Base-by-base conservation (phyloP, 108 stramenopile species). In the Discostella pseudostelligera region DNA sequence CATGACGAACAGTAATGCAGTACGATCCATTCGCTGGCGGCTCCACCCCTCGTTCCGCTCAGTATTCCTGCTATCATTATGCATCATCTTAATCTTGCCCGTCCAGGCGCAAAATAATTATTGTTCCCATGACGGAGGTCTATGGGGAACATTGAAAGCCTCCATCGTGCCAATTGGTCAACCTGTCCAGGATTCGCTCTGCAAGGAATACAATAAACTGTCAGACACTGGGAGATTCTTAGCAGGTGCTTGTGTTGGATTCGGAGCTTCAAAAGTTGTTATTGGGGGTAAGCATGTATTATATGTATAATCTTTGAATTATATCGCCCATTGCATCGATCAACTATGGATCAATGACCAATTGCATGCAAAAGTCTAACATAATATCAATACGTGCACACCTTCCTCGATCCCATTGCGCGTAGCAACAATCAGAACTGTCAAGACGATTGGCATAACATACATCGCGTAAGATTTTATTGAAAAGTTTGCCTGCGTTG, bases 381-480 rank as follows among this genome's bases (percentile, higher is more conserved):
- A 25, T 0, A 3, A 14, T 28, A 32, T 28, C 24, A 26, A 4
- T 28, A 14, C 50, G 11, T 12, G 50, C 24, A 51, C n/a, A n/a
- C n/a, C n/a, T n/a, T 28, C 26, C 26, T 37, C 32, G 32, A 13
- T 4, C 8, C 28, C 53, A 4, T 21, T 35, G 13, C 16, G 19
- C n/a, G 14, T 35, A 56, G 29, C 55, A 20, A 56, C 32, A 19
- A 17, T 74, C n/a, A 61, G 47, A 19, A 43, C 66, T 13, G 60
- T 65, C 25, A 74, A 74, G 65, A 57, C 61, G 0, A 59, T 67
- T 10, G 73, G 73, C 37, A 65, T 59, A 19, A 60, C 73, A 17
- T 74, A 67, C 54, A 67, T 74, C 28, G 73, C 66, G 62, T 70
- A 42, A 70, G 69, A n/a, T n/a, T n/a, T n/a, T n/a, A n/a, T n/a